Conservation (phyloP, 306 rosid species). For the Gillenia trifoliata region DNA sequence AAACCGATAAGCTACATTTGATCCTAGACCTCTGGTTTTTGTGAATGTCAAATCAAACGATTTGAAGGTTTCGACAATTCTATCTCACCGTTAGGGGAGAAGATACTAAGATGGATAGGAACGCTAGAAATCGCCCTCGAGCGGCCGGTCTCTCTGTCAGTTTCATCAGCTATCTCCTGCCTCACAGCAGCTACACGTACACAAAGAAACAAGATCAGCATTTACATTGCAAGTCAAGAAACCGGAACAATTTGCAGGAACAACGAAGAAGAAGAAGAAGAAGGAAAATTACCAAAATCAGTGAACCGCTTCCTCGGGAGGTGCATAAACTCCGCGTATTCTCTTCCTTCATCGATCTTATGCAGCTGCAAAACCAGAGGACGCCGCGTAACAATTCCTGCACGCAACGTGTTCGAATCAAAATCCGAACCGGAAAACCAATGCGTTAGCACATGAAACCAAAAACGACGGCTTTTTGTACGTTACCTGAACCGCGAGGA, state of each 20-base stretch:
- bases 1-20: neutral
- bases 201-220: neutral
- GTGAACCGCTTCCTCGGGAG: slow-evolving; percentile 67
- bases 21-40: neutral
- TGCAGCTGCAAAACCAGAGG: slow-evolving; percentile 95
- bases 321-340: slow-evolving; percentile 91
- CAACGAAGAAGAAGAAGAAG: neutral
- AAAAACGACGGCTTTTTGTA: neutral
- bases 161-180: slow-evolving; percentile 42
- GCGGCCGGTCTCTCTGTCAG: slow-evolving; percentile 43
- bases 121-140: slow-evolving; percentile 32
- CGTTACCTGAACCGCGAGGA: slow-evolving; percentile 37
- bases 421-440: neutral
- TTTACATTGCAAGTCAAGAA: neutral
- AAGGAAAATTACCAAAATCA: slow-evolving; percentile 54
- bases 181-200: slow-evolving; percentile 25
- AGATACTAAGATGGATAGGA: slow-evolving; percentile 48
- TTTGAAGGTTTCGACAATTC: neutral
- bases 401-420: slow-evolving; percentile 10
- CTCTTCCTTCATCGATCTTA: slow-evolving; percentile 66
- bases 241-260: neutral
- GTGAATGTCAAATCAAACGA: neutral
- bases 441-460: neutral
- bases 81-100: slow-evolving; percentile 36
- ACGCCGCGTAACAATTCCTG: slow-evolving; percentile 91